A percentile compares a stretch with the other conserved stretches of the same genome.
Conservation (phyloP, 441 rosid genomes). For the Jatropha multifida region DNA sequence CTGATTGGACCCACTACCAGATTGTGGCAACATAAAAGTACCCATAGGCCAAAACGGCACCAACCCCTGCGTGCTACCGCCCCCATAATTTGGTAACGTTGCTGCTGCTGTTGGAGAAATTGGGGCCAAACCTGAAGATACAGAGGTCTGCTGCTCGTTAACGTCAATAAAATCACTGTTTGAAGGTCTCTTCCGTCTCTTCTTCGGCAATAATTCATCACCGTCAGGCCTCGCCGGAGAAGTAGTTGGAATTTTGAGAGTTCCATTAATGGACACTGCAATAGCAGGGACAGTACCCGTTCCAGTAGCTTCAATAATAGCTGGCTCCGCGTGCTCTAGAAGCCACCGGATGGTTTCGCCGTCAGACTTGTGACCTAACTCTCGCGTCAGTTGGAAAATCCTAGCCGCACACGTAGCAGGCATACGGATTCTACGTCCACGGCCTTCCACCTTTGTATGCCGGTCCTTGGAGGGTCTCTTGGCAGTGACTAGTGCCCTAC, state of each 20-base stretch:
- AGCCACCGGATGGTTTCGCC: conserved; percentile 74
- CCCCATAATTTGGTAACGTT: background rate
- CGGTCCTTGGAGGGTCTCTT: conserved; percentile 56
- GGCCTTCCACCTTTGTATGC: conserved; percentile 78
- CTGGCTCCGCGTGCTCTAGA: conserved; percentile 56
- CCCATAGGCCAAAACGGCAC: conserved; percentile 63
- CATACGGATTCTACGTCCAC: conserved; percentile 65
- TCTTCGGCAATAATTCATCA: conserved; percentile 31
- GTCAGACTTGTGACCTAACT: conserved; percentile 65
- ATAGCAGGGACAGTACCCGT: conserved; percentile 79
- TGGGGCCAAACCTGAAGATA: conserved; percentile 67
- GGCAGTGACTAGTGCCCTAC: conserved; percentile 27
- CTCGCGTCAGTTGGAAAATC: conserved; percentile 67
- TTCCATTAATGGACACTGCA: conserved; percentile 68
- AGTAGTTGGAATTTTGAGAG: conserved; percentile 56
- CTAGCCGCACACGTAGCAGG: conserved; percentile 65
- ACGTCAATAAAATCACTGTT: conserved; percentile 54
- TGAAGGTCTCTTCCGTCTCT: conserved; percentile 48
- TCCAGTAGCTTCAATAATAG: conserved; percentile 68
- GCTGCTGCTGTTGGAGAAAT: conserved; percentile 27
- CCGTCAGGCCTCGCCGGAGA: conserved; percentile 32
- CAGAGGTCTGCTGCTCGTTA: conserved; percentile 33
- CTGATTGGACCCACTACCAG: conserved; percentile 40
- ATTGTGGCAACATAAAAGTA: conserved; percentile 34
- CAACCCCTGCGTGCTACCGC: conserved; percentile 32